Evolutionary conservation across 345 rosid genomes (phyloP).

Genomic region (Arabidopsis suecica): DNA sequence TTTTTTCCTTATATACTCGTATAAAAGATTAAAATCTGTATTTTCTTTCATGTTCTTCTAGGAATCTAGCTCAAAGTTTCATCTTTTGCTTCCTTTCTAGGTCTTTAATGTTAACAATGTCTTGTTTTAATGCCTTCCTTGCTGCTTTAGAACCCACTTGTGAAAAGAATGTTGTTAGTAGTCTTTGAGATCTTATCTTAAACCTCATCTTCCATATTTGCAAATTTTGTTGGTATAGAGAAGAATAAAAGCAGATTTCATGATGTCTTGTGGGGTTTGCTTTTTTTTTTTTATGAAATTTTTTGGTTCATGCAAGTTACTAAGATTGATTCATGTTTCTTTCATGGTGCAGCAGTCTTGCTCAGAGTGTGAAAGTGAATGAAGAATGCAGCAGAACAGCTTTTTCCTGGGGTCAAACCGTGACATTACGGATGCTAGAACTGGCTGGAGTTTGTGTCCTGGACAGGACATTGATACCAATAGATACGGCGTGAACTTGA

Average conservation of each 20-base stretch:
- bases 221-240: not conserved
- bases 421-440: conserved; percentile 34
- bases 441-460: conserved; percentile 41
- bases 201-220: not conserved
- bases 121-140: not conserved
- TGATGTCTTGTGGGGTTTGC: conserved; percentile 30
- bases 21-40: not conserved
- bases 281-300: not conserved
- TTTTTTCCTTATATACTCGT: not conserved
- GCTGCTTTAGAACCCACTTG: conserved; percentile 13
- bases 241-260: not conserved
- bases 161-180: not conserved
- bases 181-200: conserved; percentile 12
- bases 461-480: conserved; percentile 43
- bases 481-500: conserved; percentile 35
- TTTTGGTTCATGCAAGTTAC: conserved; percentile 30
- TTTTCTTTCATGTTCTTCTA: not conserved
- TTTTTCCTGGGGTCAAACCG: conserved; percentile 37
- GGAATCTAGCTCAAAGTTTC: conserved; percentile 8
- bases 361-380: conserved; percentile 44
- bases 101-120: conserved; percentile 9
- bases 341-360: conserved; percentile 33
- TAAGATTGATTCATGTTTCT: conserved; percentile 4
- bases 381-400: conserved; percentile 45
- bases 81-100: conserved; percentile 9